Base-by-base conservation (phyloP, 2,329 filamentous ascomycete species). In the Basipetospora sp. region DNA sequence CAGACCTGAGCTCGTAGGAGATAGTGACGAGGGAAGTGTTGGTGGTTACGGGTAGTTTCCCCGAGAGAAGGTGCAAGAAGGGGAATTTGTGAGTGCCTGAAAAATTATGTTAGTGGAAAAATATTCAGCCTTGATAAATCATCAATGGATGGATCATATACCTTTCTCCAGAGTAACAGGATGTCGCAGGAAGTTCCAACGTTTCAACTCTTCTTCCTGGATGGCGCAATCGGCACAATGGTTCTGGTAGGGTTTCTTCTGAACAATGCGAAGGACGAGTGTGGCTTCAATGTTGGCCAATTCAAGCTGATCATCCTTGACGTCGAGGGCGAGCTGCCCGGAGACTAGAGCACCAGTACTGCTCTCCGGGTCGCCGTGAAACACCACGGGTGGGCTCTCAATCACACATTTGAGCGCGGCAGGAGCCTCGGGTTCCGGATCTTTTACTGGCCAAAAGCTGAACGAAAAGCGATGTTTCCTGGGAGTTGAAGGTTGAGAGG, bases 331-430 rank as follows among this genome's bases (percentile, higher is more conserved):
- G 48, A 96, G 64, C 54, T 85, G 81, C 20, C 86, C 86, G 1
- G 85, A 92, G 36, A 94, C 72, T 42, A 94, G 64, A 5, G 86
- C 85, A 40, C 88, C 88, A 3, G 79, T 80, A 48, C 86, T 94
- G 46, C 72, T 69, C 43, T 77, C 69, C 1, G 82, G 67, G 17
- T 70, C 65, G 44, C 86, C 86, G 51, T 90, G 83, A 59, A 94
- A 79, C 32, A 94, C 73, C 14, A 88, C 68, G 3, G 87, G 87
- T 2, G 86, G 85, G 10, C 83, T 92, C 63, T 94, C 87, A 44
- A 94, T 80, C 48, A 61, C 65, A 64, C 67, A 73, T 42, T 64
- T 57, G 14, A 75, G 50, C 2, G 58, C 48, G 8, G 64, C 62
- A 41, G 60, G 58, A 2, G 57, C 50, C 38, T 57, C 58, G 40